Percentiles rank a stretch among this genome's conserved stretches.
Evolutionary conservation across 108 stramenopile genomes (phyloP).

Genomic region (Nannochloropsis oceanica): DNA sequence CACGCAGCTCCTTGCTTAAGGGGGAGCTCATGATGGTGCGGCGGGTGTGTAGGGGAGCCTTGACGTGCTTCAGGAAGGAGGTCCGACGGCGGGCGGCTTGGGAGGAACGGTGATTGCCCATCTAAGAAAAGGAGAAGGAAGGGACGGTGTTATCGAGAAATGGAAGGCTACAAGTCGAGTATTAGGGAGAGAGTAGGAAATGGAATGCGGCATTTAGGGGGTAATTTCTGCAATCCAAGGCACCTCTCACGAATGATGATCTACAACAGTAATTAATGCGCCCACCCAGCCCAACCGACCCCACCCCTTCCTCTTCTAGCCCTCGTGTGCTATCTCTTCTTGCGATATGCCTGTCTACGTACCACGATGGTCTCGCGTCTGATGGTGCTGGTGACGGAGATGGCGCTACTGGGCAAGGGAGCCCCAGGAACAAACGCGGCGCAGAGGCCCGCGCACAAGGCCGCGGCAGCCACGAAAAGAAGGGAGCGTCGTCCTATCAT

Average conservation of each 20-base stretch:
- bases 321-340: too few relatives aligned
- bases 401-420: neutral
- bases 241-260: too few relatives aligned
- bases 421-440: neutral
- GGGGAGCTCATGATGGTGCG: neutral
- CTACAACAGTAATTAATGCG: too few relatives aligned
- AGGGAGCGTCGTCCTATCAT: neutral
- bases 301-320: too few relatives aligned
- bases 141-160: too few relatives aligned
- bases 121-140: neutral
- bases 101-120: neutral
- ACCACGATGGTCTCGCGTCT: neutral
- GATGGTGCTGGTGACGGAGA: neutral
- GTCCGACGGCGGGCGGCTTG: neutral
- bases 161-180: too few relatives aligned
- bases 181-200: too few relatives aligned
- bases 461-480: neutral
- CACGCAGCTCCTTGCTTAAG: neutral
- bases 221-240: too few relatives aligned
- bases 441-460: neutral
- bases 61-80: neutral
- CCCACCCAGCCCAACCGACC: too few relatives aligned
- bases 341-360: neutral
- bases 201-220: too few relatives aligned
- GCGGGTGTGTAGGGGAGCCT: neutral